phyloP scores from a whole-genome alignment of 2,329 filamentous ascomycete species.

The Rutstroemia sydowiana region DNA sequence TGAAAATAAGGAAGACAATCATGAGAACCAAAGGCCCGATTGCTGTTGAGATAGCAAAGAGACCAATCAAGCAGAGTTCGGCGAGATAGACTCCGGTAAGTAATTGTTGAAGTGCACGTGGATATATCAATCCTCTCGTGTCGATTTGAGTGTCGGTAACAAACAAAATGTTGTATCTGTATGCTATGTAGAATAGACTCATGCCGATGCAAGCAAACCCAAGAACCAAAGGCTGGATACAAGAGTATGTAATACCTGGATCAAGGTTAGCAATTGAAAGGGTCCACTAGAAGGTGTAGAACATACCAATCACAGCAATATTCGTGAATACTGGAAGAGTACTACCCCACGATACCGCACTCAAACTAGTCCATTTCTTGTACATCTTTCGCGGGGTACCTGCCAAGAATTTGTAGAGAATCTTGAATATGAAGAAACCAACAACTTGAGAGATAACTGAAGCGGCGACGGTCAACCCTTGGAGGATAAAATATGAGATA shows the following conservation, averaged over 20 bases:
- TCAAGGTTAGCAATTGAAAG: constrained; percentile 13
- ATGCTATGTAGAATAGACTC: constrained; percentile 74
- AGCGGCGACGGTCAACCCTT: constrained; percentile 74
- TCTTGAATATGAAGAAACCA: constrained; percentile 63
- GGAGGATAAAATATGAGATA: constrained; percentile 87
- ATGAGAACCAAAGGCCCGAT: constrained; percentile 67
- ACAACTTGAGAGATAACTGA: constrained; percentile 64
- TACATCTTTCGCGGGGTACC: constrained; percentile 75
- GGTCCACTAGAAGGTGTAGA: neutral
- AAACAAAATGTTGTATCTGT: constrained; percentile 83
- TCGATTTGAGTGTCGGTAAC: constrained; percentile 76
- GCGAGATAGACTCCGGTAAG: constrained; percentile 78
- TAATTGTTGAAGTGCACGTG: constrained; percentile 77
- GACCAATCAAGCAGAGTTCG: constrained; percentile 73
- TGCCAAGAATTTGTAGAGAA: constrained; percentile 68
- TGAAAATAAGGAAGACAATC: constrained; percentile 67
- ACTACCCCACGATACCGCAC: constrained; percentile 67
- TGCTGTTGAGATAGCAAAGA: constrained; percentile 66
- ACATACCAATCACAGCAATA: constrained; percentile 69
- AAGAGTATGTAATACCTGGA: constrained; percentile 72
- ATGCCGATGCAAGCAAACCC: constrained; percentile 75
- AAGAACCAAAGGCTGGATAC: constrained; percentile 78
- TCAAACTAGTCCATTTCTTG: constrained; percentile 66
- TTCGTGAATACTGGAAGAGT: constrained; percentile 61
- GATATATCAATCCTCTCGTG: constrained; percentile 79